A percentile compares a stretch with the other conserved stretches of the same genome.
These are phyloP conservation scores for Pleodorina starrii DNA, from an alignment of 139 green algal species.

Conservation along the genomic window DNA sequence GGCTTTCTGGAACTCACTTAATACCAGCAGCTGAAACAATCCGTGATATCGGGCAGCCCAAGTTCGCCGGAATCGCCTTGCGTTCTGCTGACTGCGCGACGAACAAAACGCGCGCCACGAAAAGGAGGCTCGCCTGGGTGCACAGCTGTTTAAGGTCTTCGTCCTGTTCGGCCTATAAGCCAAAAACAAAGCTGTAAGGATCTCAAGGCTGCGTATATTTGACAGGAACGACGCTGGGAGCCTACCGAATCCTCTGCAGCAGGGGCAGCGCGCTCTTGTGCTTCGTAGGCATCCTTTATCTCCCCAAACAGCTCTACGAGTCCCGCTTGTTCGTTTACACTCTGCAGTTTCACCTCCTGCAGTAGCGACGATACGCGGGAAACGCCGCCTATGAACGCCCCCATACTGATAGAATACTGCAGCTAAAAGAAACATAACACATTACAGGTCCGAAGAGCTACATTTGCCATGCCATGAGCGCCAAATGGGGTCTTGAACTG, in stretches of 20 bases:
- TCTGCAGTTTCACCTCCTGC: background rate
- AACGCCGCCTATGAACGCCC: background rate
- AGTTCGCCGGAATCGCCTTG: background rate
- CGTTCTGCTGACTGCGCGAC: background rate
- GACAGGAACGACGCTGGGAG: background rate
- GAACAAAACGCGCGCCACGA: slow-evolving; percentile 35
- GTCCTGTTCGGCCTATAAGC: background rate
- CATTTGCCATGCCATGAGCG: no score
- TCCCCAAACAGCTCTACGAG: background rate
- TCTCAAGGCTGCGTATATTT: no score
- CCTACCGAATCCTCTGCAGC: background rate
- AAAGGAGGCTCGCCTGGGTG: slow-evolving; percentile 27
- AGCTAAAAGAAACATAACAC: no score
- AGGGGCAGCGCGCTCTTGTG: background rate
- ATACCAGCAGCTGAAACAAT: slow-evolving; percentile 46
- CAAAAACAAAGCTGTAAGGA: background rate
- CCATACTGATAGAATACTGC: no score
- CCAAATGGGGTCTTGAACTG: no score
- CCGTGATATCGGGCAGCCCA: slow-evolving; percentile 44
- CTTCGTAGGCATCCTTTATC: slow-evolving; percentile 19
- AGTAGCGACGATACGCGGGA: background rate
- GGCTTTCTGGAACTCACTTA: slow-evolving; percentile 41
- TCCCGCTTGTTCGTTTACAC: background rate
- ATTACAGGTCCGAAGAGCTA: no score
- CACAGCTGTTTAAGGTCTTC: slow-evolving; percentile 51